A percentile compares a stretch with the other conserved stretches of the same genome.
phyloP scores from a whole-genome alignment of 306 rosid species.

The Neltuma alba region DNA sequence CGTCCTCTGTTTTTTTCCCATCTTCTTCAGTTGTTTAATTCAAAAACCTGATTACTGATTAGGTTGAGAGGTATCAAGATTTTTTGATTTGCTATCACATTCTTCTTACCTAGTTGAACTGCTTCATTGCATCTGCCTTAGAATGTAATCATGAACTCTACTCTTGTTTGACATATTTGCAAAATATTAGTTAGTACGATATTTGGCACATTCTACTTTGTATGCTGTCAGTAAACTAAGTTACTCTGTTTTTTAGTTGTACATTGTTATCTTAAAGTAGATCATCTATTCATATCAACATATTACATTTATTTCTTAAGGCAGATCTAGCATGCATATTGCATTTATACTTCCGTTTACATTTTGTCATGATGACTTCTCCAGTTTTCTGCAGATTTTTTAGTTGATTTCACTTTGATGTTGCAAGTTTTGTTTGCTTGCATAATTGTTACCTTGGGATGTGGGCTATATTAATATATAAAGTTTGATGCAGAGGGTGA shows the following conservation, averaged over 20 bases:
- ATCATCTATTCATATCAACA: background rate
- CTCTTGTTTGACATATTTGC: background rate
- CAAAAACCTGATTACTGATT: background rate
- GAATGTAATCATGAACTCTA: background rate
- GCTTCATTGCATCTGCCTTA: background rate
- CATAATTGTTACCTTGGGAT: slow-evolving; percentile 16
- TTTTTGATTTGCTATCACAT: background rate
- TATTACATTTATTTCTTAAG: background rate
- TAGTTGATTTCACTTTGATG: slow-evolving; percentile 31
- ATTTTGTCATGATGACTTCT: slow-evolving; percentile 7
- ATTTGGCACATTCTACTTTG: background rate
- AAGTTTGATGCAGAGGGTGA: slow-evolving; percentile 85
- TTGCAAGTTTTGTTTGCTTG: slow-evolving; percentile 27
- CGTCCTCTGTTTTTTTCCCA: background rate
- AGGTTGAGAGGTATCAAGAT: background rate
- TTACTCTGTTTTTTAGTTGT: background rate
- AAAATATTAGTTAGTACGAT: background rate
- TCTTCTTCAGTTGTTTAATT: background rate
- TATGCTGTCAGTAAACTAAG: background rate
- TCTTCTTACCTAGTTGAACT: background rate
- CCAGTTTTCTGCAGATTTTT: slow-evolving; percentile 6
- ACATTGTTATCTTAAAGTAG: background rate
- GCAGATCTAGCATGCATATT: background rate
- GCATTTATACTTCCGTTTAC: slow-evolving; percentile 15
- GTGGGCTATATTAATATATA: slow-evolving; percentile 36